These are phyloP conservation scores for Pyrenula aspistea DNA, from an alignment of 495 filamentous ascomycete species.

Conservation along the genomic window DNA sequence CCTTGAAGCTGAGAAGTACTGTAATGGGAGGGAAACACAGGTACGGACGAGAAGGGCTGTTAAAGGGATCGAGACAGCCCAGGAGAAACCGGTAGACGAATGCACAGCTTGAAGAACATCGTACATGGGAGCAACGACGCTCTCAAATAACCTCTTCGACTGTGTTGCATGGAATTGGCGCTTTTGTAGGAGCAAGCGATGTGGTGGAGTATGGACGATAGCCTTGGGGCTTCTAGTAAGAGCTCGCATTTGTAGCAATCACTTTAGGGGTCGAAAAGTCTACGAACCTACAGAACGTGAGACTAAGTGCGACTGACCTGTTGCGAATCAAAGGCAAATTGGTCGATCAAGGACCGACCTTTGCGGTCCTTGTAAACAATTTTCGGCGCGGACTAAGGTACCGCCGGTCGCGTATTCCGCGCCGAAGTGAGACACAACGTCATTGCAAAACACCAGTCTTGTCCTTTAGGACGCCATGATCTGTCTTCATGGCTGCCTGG, in stretches of 20 bases:
- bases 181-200: neutral
- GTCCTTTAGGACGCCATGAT: no score
- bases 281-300: no score
- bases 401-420: neutral
- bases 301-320: no score
- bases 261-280: no score
- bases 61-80: constrained; percentile 59
- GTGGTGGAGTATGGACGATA: neutral
- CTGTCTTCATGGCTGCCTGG: no score
- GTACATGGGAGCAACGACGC: neutral
- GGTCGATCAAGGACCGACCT: no score
- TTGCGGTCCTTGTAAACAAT: neutral
- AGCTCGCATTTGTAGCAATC: no score
- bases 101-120: constrained; percentile 22
- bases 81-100: constrained; percentile 45
- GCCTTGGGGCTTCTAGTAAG: no score
- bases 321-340: no score
- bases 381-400: neutral
- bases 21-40: constrained; percentile 44
- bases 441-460: neutral
- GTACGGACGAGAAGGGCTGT: constrained; percentile 52
- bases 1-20: constrained; percentile 32
- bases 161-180: neutral
- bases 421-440: neutral
- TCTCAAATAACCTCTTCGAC: neutral